Evolutionary conservation across 2,329 filamentous ascomycete species (phyloP).

Genomic region (Cercospora sojina): DNA sequence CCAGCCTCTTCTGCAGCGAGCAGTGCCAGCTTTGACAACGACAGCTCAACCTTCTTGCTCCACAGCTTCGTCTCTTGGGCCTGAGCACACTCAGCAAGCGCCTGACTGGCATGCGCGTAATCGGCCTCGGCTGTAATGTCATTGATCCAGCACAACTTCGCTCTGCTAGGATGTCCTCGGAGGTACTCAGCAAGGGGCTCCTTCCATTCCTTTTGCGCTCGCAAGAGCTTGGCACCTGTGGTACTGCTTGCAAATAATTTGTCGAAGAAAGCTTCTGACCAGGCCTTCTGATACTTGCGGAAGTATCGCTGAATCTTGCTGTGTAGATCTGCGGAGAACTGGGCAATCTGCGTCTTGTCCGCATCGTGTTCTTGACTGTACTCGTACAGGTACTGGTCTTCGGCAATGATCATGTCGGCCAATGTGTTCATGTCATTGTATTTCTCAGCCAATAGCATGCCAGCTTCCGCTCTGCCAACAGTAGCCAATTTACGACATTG

Average conservation of each 20-base stretch:
- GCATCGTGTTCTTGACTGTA: constrained; percentile 29
- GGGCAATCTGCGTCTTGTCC: constrained; percentile 12
- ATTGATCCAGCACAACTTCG: constrained; percentile 91
- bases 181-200: constrained; percentile 76
- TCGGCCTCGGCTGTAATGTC: constrained; percentile 76
- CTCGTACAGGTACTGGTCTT: constrained; percentile 43
- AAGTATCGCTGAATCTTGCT: constrained; percentile 55
- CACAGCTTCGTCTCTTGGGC: constrained; percentile 76
- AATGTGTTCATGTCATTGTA: constrained; percentile 63
- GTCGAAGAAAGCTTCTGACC: constrained; percentile 76
- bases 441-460: constrained; percentile 61
- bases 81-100: constrained; percentile 68
- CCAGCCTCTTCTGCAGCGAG: constrained; percentile 59
- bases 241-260: constrained; percentile 66
- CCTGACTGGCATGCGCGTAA: constrained; percentile 69
- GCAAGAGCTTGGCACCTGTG: constrained; percentile 60
- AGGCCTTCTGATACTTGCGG: constrained; percentile 62
- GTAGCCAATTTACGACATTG: constrained; percentile 45
- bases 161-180: constrained; percentile 66
- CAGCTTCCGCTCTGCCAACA: constrained; percentile 57
- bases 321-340: constrained; percentile 47
- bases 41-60: constrained; percentile 91
- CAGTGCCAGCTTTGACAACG: constrained; percentile 74
- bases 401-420: constrained; percentile 52
- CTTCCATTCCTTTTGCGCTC: constrained; percentile 65